A percentile compares a stretch with the other conserved stretches of the same genome.
Conservation (phyloP, 345 rosid genomes). For the Moricandia arvensis region DNA sequence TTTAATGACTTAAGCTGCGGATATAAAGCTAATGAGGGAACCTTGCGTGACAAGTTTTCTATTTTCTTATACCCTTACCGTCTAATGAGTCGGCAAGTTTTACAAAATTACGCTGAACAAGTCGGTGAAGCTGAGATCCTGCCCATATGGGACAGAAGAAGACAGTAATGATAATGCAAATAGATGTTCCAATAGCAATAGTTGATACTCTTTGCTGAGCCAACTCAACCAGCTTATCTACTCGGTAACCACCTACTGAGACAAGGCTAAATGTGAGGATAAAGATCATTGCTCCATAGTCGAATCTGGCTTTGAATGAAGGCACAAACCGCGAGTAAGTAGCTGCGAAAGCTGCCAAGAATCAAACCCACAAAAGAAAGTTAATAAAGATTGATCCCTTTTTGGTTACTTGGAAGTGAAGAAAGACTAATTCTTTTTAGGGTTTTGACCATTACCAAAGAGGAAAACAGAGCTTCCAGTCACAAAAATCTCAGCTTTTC, state of each 20-base stretch:
- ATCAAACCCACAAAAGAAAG: constrained; percentile 11
- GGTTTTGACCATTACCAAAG: constrained; percentile 45
- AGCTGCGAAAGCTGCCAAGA: constrained; percentile 60
- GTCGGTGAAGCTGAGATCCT: constrained; percentile 65
- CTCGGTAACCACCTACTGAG: constrained; percentile 63
- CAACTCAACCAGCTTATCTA: constrained; percentile 50
- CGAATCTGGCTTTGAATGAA: constrained; percentile 61
- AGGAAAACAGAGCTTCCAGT: constrained; percentile 55
- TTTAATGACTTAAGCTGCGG: no score
- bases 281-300: constrained; percentile 74
- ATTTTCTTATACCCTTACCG: constrained; percentile 39
- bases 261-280: constrained; percentile 78
- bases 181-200: constrained; percentile 56
- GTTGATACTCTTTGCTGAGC: constrained; percentile 68
- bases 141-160: constrained; percentile 75
- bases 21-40: not conserved
- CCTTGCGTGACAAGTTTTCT: not conserved
- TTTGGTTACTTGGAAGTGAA: not conserved
- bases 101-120: constrained; percentile 52
- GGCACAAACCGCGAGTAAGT: constrained; percentile 82
- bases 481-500: constrained; percentile 53
- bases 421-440: not conserved
- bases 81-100: constrained; percentile 63
- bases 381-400: not conserved
- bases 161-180: constrained; percentile 59